Evolutionary conservation across 2,329 filamentous ascomycete species (phyloP).

Genomic region (Fusarium bulbicola): DNA sequence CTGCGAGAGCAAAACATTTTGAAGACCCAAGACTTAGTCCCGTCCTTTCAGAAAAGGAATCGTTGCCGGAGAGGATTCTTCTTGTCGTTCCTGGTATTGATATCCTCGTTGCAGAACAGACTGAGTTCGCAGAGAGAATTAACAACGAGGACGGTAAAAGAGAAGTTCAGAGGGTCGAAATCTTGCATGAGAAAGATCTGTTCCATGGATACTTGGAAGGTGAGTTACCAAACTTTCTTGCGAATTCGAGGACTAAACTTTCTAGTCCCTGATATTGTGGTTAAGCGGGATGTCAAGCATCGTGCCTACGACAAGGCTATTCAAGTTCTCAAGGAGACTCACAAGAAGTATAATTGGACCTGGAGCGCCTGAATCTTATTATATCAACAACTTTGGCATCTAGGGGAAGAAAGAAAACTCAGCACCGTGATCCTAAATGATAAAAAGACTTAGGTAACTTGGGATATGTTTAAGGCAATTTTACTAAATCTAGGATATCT

Average conservation of each 20-base stretch:
- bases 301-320: slow-evolving; percentile 23
- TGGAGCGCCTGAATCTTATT: background rate
- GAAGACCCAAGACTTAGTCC: slow-evolving; percentile 50
- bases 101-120: slow-evolving; percentile 53
- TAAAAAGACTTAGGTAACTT: too few relatives aligned
- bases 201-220: slow-evolving; percentile 46
- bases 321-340: slow-evolving; percentile 26
- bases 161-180: slow-evolving; percentile 28
- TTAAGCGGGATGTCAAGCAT: slow-evolving; percentile 27
- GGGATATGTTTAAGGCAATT: too few relatives aligned
- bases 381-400: background rate
- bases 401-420: too few relatives aligned
- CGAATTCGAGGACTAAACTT: background rate
- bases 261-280: slow-evolving; percentile 31
- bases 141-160: slow-evolving; percentile 34
- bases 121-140: slow-evolving; percentile 48
- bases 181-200: slow-evolving; percentile 32
- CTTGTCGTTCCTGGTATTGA: slow-evolving; percentile 53
- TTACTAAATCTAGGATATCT: too few relatives aligned
- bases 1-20: slow-evolving; percentile 39
- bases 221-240: background rate
- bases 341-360: slow-evolving; percentile 27
- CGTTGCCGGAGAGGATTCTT: slow-evolving; percentile 50
- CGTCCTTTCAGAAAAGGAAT: slow-evolving; percentile 46
- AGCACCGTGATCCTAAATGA: too few relatives aligned